A percentile compares a stretch with the other conserved stretches of the same genome.
These are phyloP conservation scores for Actinomortierella ambigua DNA, from an alignment of 371 early-diverging fungal species.

Conservation along the genomic window DNA sequence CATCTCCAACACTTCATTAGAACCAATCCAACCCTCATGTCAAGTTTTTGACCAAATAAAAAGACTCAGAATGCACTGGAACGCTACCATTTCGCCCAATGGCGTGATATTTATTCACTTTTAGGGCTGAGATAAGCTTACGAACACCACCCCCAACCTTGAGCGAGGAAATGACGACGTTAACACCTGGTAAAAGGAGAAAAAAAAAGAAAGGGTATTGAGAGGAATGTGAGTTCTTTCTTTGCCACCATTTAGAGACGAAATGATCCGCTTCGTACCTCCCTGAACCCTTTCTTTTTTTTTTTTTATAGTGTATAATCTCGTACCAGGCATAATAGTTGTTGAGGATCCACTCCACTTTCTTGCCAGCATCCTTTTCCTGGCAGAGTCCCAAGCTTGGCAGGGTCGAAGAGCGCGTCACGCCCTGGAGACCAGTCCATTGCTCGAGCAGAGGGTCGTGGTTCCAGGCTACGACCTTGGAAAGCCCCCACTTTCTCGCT, in stretches of 20 bases:
- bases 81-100: no score
- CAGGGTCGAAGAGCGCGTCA: conserved; percentile 20
- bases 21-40: not conserved
- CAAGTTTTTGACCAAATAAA: not conserved
- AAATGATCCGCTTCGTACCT: not conserved
- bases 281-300: not conserved
- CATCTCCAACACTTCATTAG: not conserved
- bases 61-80: no score
- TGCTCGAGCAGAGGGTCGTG: conserved; percentile 13
- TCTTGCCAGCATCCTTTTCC: not conserved
- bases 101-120: not conserved
- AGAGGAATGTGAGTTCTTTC: no score
- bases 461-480: conserved; percentile 37
- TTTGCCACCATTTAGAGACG: no score
- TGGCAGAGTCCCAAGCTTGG: conserved; percentile 23
- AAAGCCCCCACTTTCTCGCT: conserved; percentile 31
- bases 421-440: conserved; percentile 16
- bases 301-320: not conserved
- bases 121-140: no score
- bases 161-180: no score
- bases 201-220: no score
- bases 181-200: not conserved
- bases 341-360: conserved; percentile 35
- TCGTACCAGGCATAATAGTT: conserved; percentile 36
- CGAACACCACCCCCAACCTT: no score